Base-by-base conservation (phyloP, 2,329 filamentous ascomycete species). In the Trichophyton verrucosum region DNA sequence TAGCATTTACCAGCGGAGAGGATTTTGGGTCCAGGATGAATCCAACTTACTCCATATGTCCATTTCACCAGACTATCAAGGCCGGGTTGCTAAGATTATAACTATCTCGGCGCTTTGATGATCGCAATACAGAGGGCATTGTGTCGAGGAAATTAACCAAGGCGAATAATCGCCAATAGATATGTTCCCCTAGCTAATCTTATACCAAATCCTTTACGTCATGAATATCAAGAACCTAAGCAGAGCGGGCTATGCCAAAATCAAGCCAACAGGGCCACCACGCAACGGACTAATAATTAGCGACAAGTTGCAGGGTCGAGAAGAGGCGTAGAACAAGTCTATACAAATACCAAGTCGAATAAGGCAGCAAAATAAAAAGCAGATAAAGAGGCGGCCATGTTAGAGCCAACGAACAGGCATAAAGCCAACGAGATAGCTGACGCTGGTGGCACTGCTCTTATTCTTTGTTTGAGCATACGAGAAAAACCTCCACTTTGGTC, bases 391-490 rank as follows among this genome's bases (percentile, higher is more conserved):
- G 9, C 13, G 22, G 33, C 5, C 17, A 20, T 22, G 6, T 38
- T 13, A 51, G 27, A 9, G 24, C 47, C 24, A 30, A 30, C 22
- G 11, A 27, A 53, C 47, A 53, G 11, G 9, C 8, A 3, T 13
- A 38, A 38, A 13, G 3, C 33, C 33, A 13, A 38, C 33, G 33
- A 7, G 27, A 38, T 3, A 38, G 33, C 11, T 38, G 27, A 33
- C 11, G 24, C 11, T 38, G 51, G 51, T 33, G 27, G 30, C 51
- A 33, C 51, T 17, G 11, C 6, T 13, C 6, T 3, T 33, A 27
- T 36, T 55, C 51, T 55, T 55, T 55, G 51, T 55, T 55, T 55
- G 15, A 55, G 51, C 13, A 55, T 55, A 55, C 51, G 51, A 55
- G 51, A 47, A 44, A 44, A 47, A 22, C 51, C 51, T 55, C 51